Conservation (phyloP, 108 stramenopile species). For the Discostella stelligeroides region DNA sequence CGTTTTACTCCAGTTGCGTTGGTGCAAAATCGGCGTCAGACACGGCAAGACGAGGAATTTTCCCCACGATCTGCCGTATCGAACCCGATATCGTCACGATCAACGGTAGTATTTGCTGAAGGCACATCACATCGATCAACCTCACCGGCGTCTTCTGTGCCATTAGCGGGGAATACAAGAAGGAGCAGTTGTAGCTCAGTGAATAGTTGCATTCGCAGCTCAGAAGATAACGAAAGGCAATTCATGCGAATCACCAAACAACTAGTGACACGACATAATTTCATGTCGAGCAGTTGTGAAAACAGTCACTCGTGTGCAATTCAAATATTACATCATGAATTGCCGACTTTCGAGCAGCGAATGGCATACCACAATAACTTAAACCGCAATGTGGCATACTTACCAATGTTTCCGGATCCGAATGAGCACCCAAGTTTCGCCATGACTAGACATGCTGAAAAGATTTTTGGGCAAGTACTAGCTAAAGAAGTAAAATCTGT, state of each 20-base stretch:
- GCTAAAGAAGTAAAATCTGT: conserved; percentile 17
- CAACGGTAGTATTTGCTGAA: background rate
- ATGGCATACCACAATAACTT: conserved; percentile 12
- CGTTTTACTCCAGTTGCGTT: background rate
- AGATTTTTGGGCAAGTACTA: conserved; percentile 38
- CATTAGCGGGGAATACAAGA: background rate
- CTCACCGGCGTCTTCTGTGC: background rate
- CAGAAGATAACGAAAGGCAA: conserved; percentile 25
- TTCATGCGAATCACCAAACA: conserved; percentile 37
- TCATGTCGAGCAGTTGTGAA: conserved; percentile 14
- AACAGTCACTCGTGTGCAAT: background rate
- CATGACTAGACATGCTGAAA: conserved; percentile 25
- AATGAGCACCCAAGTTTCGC: conserved; percentile 36
- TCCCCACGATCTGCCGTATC: conserved; percentile 1
- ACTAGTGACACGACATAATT: conserved; percentile 22
- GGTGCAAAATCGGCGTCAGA: conserved; percentile 6
- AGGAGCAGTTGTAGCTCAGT: background rate
- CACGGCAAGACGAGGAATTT: conserved; percentile 16
- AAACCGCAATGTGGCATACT: conserved; percentile 11
- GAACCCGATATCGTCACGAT: background rate
- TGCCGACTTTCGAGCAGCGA: conserved; percentile 18
- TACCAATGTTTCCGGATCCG: conserved; percentile 49
- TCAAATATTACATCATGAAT: conserved; percentile 24
- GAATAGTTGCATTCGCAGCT: background rate
- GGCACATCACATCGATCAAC: conserved; percentile 2